Evolutionary conservation across 2,329 filamentous ascomycete species (phyloP), one percentile per base, ranked within the genome.

Genomic region (Microsporum canis): DNA sequence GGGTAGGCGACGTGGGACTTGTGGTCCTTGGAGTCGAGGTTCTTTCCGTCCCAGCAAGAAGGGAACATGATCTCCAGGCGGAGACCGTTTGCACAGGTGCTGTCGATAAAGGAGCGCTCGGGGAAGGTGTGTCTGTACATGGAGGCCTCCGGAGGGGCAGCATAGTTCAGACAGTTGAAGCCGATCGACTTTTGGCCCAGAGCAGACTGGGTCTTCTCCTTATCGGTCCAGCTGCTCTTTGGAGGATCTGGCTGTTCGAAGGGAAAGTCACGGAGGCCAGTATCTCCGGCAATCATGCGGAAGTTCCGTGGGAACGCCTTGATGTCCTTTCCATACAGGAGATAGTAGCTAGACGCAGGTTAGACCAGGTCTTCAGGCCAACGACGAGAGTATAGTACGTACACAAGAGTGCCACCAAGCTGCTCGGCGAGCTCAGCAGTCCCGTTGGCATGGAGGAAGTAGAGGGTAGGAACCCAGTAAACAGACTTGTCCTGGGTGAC

Each of bases 111-210:
- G 0, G 76, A 75, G 80, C 95, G 95, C 68, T 87, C 82, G 0
- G 92, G 91, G 67, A 96, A 69, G 71, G 83, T 85, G 73, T 96
- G 91, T 66, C 91, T 89, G 73, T 84, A 88, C 39, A 95, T 81
- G 12, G 91, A 88, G 1, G 82, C 80, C 73, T 96, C 91, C 1
- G 88, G 78, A 17, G 68, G 68, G 29, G 74, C 78, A 36, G 68
- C 69, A 71, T 96, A 96, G 82, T 97, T 86, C 63, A 99, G 77
- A 75, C 94, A 97, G 80, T 97, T 97, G 82, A 96, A 96, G 2
- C 94, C 92, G 33, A 96, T 68, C 7, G 91, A 89, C 64, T 91
- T 90, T 78, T 95, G 88, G 58, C 77, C 77, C 41, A 96, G 82
- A 59, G 85, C 82, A 14, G 75, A 73, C 77, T 95, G 91, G 8